Conservation (phyloP, 768 basidiomycete genomes). For the Leucogyrophana mollusca region DNA sequence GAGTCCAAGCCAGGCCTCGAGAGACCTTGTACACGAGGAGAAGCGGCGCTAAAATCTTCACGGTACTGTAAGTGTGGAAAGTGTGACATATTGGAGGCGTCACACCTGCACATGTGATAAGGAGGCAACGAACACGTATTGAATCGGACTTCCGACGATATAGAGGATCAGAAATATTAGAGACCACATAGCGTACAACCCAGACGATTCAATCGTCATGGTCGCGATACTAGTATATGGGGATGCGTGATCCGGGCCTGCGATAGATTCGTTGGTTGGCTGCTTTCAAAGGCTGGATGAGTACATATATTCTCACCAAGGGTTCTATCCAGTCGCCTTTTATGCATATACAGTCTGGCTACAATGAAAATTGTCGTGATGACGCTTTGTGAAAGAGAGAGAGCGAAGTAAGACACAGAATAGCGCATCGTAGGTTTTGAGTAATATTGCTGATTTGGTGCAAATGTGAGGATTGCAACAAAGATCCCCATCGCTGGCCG, state of each 20-base stretch:
- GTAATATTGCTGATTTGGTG: constrained; percentile 1
- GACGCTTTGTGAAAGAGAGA: constrained; percentile 8
- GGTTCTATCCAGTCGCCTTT: background rate
- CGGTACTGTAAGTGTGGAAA: background rate
- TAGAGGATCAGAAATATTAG: constrained; percentile 11
- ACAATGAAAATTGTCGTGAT: constrained; percentile 9
- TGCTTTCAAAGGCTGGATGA: background rate
- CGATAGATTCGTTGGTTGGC: background rate
- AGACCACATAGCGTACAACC: constrained; percentile 9
- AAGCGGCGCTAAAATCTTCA: constrained; percentile 37
- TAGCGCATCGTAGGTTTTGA: constrained; percentile 3
- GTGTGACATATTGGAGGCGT: no score
- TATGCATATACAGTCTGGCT: constrained; percentile 2
- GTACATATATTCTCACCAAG: background rate
- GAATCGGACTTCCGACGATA: background rate
- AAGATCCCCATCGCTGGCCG: background rate
- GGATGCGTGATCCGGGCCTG: background rate
- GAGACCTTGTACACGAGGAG: constrained; percentile 37
- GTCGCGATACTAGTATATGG: constrained; percentile 8
- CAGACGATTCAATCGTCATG: constrained; percentile 12
- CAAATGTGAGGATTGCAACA: background rate
- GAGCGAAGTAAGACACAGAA: constrained; percentile 5
- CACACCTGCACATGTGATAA: background rate
- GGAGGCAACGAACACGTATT: constrained; percentile 3
- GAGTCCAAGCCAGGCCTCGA: constrained; percentile 32